These are phyloP conservation scores for Aspergillus cejpii DNA, from an alignment of 2,329 filamentous ascomycete genomes.

Conservation along the genomic window DNA sequence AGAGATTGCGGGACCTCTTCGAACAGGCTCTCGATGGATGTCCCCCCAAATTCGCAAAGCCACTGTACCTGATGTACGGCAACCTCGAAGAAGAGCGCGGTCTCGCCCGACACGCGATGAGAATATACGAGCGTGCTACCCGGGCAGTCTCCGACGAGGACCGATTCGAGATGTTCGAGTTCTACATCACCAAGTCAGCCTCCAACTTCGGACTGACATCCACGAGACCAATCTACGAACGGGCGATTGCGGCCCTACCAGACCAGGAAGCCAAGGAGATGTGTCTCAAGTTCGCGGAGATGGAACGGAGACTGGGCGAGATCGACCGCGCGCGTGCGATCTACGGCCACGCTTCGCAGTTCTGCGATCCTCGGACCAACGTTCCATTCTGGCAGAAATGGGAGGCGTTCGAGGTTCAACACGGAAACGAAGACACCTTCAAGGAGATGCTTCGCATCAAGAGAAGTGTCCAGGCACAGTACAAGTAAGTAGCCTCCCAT, in stretches of 20 bases:
- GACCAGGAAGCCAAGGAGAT: constrained; percentile 92
- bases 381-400: constrained; percentile 91
- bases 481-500: constrained; percentile 57
- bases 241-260: constrained; percentile 86
- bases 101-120: constrained; percentile 92
- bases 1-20: constrained; percentile 87
- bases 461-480: constrained; percentile 92
- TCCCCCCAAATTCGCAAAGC: constrained; percentile 91
- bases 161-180: constrained; percentile 95
- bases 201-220: constrained; percentile 96
- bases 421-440: constrained; percentile 98
- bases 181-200: constrained; percentile 97
- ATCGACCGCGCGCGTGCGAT: constrained; percentile 94
- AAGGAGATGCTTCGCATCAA: constrained; percentile 99
- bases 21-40: constrained; percentile 95
- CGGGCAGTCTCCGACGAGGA: constrained; percentile 92
- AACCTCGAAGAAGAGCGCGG: constrained; percentile 94
- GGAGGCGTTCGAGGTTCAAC: constrained; percentile 95
- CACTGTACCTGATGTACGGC: constrained; percentile 96
- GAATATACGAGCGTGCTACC: constrained; percentile 95
- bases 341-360: constrained; percentile 93
- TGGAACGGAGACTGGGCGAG: constrained; percentile 85
- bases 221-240: constrained; percentile 90
- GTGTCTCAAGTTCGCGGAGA: constrained; percentile 98
- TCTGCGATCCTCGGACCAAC: constrained; percentile 89